Evolutionary conservation across 768 basidiomycete genomes (phyloP), one percentile per base, ranked within the genome.

Genomic region (Hypholoma fasciculare): DNA sequence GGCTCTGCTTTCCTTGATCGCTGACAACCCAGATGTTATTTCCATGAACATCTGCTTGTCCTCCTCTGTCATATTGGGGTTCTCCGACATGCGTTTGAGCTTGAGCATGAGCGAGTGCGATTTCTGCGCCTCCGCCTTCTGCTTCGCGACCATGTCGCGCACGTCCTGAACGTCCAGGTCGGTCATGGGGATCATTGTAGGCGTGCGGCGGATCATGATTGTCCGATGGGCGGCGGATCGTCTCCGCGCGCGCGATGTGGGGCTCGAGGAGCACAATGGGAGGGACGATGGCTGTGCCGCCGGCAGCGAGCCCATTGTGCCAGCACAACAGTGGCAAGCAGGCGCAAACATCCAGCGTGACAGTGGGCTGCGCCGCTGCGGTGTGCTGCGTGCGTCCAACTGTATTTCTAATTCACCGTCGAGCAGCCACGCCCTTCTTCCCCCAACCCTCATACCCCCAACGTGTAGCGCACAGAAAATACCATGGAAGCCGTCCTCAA

Each of bases 111-210:
- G 68, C 51, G 72, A 72, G 62, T 82, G 78, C 19, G 78, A 75
- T 27, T 69, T 68, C 1, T 73, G 69, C 14, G 70, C 68, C 4
- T 80, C 78, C 7, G 72, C 65, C 60, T 78, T 82, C 59, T 83
- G 81, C 61, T 80, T 75, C 23, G 74, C 73, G 4, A 84, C 76
- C 65, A 87, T 71, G 49, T 87, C 83, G 42, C 90, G 84, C 42
- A 92, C 77, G 60, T 91, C 90, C 74, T 92, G 88, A 27, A 94
- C 87, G 69, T 93, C 92, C 19, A 78, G 70, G 69, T 92, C 90
- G 59, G 77, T 83, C 83, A 94, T 85, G 27, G 81, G 82, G 61
- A 94, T 89, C 55, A 89, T 78, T 1, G 91, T 91, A 5, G 92
- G 90, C 19, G 81, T 78, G 49, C 91, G 80, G 50, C 92, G 85